Conservation (phyloP, 129 eudicot species). For the Sambucus nigra region DNA sequence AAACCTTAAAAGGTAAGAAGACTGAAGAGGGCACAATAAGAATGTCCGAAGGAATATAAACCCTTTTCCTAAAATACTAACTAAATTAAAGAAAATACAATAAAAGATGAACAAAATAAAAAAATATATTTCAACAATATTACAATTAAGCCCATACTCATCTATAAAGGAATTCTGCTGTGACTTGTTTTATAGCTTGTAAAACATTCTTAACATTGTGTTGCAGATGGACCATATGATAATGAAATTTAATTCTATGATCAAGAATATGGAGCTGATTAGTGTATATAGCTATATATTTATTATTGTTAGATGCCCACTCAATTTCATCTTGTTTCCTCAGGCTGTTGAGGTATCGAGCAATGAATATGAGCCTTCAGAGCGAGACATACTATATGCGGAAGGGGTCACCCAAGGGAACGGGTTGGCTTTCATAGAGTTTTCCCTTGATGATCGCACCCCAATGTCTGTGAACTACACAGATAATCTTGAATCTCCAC, state of each 20-base stretch:
- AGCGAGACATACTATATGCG: conserved; percentile 71
- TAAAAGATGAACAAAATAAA: too few relatives aligned
- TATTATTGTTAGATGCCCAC: background rate
- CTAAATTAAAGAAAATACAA: too few relatives aligned
- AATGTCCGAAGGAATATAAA: too few relatives aligned
- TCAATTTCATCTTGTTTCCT: conserved; percentile 4
- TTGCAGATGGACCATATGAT: background rate
- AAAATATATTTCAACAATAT: too few relatives aligned
- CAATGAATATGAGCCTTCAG: conserved; percentile 95
- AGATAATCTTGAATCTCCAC: conserved; percentile 62
- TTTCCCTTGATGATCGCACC: conserved; percentile 81
- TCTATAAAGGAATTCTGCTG: too few relatives aligned
- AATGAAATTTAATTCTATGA: too few relatives aligned
- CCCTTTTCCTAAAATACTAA: too few relatives aligned
- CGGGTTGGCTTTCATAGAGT: conserved; percentile 88
- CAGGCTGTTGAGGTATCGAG: conserved; percentile 96
- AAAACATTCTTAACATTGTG: too few relatives aligned
- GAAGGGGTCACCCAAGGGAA: conserved; percentile 95
- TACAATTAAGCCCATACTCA: too few relatives aligned
- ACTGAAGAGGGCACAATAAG: too few relatives aligned
- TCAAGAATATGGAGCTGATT: background rate
- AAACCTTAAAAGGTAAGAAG: too few relatives aligned
- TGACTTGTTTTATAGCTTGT: too few relatives aligned
- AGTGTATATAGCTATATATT: background rate
- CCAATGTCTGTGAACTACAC: conserved; percentile 80